Evolutionary conservation across 768 basidiomycete species (phyloP), one percentile per base, ranked within the genome.

Genomic region (Pleurotus salmoneostramineus): DNA sequence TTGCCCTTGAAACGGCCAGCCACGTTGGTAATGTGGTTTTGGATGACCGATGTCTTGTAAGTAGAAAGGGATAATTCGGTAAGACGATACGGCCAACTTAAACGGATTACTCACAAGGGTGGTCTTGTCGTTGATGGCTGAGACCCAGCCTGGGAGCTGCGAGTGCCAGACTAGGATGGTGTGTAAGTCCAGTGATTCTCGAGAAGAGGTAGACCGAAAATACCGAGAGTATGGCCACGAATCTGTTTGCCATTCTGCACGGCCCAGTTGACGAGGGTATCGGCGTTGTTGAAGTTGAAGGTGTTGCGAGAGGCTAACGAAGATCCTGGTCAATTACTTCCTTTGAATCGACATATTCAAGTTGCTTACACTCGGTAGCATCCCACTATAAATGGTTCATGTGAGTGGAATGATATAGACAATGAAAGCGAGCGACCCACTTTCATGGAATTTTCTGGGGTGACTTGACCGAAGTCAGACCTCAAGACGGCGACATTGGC

Each of bases 1-100:
- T 79, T 76, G 17, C 80, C 79, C 56, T 71, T 74, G 64, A 77
- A 81, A 27, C 73, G 73, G 3, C 74, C 77, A 42, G 77, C 76
- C 46, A 80, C 67, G 54, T 70, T 76, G 10, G 71, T 66, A 56
- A 81, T 78, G 62, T 81, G 80, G 58, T 74, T 77, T 62, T 80
- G 70, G 58, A 80, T 72, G 59, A 78, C 76, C 1, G 69, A 71
- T 6, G 72, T 77, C 75, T 27, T 76, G 37, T 21, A 35, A 10
- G 21, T 6, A 36, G 10, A 46, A 5, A 2, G 21, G 21, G 21
- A 27, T 27, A 27, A 11, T 17, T 55, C 10, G 44, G 12, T 17
- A 45, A 15, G 27, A 17, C 8, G 5, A 33, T 51, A 11, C 43
- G 17, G 35, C 10, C 47, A 4, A 50, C 15, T 14, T 12, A 8